Percentiles rank a stretch among this genome's conserved stretches.
These are phyloP conservation scores for Verticillium zaregamsianum DNA, from an alignment of 2,329 filamentous ascomycete genomes.

Conservation along the genomic window DNA sequence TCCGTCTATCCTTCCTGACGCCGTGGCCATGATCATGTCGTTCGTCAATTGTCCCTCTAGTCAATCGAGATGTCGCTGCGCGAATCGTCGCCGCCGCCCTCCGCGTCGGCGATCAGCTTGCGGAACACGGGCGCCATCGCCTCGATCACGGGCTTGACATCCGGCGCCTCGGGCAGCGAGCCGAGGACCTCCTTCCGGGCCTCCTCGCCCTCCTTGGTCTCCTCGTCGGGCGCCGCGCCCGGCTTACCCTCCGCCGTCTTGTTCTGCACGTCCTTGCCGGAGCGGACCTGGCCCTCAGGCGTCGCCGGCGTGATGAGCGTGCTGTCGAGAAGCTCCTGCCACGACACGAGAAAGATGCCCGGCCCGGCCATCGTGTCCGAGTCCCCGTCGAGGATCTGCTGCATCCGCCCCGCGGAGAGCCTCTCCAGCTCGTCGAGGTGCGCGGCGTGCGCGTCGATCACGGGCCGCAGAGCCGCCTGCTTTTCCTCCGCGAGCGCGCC, in stretches of 20 bases:
- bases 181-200: conserved; percentile 24
- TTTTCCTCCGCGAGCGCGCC: conserved; percentile 40
- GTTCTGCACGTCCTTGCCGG: conserved; percentile 47
- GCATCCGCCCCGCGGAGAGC: conserved; percentile 51
- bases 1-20: neutral
- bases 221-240: conserved; percentile 20
- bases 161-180: conserved; percentile 27
- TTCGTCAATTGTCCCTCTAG: neutral
- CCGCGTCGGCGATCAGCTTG: conserved; percentile 20
- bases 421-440: conserved; percentile 55
- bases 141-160: conserved; percentile 36
- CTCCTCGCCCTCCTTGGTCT: conserved; percentile 16
- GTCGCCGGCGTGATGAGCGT: conserved; percentile 62
- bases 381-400: conserved; percentile 46
- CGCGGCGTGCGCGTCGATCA: conserved; percentile 54
- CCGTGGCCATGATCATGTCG: neutral
- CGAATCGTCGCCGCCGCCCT: neutral
- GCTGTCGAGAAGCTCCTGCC: conserved; percentile 68
- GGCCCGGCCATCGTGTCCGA: conserved; percentile 48
- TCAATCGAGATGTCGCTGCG: neutral
- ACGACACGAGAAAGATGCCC: conserved; percentile 67
- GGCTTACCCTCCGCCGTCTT: conserved; percentile 38
- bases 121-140: conserved; percentile 35
- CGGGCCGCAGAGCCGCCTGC: conserved; percentile 38
- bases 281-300: conserved; percentile 46